phyloP scores from a whole-genome alignment of 805 yeast genomes.

The Nakazawaea populi region DNA sequence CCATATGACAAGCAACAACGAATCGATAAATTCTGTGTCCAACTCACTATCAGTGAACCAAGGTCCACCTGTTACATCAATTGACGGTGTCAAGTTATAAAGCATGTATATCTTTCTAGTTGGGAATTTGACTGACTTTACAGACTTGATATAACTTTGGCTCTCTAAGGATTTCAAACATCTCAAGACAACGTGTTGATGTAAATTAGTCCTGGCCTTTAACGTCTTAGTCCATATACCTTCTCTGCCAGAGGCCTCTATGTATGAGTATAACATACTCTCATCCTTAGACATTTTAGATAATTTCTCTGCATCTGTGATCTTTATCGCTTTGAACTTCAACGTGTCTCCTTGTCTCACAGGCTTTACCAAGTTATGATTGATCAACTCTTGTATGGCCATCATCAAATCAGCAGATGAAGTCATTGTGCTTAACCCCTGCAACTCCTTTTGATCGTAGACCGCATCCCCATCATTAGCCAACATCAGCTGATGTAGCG shows the following conservation, averaged over 20 bases:
- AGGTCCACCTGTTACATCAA: slow-evolving; percentile 97
- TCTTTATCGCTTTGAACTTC: slow-evolving; percentile 69
- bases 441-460: slow-evolving; percentile 67
- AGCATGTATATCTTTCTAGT: slow-evolving; percentile 96
- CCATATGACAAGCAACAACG: slow-evolving; percentile 82
- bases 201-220: slow-evolving; percentile 81
- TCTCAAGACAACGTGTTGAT: slow-evolving; percentile 83
- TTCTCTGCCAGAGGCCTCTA: slow-evolving; percentile 89
- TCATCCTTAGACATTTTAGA: slow-evolving; percentile 81
- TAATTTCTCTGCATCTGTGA: slow-evolving; percentile 71
- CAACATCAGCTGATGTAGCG: slow-evolving; percentile 62
- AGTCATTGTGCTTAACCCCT: slow-evolving; percentile 36
- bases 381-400: slow-evolving; percentile 38
- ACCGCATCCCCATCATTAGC: slow-evolving; percentile 39
- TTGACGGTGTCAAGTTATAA: slow-evolving; percentile 86
- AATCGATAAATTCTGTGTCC: slow-evolving; percentile 89
- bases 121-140: slow-evolving; percentile 85
- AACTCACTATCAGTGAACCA: slow-evolving; percentile 97
- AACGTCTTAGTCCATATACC: slow-evolving; percentile 95
- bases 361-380: slow-evolving; percentile 55
- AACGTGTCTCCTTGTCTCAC: slow-evolving; percentile 62
- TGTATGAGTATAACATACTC: slow-evolving; percentile 83
- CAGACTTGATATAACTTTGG: slow-evolving; percentile 79
- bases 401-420: slow-evolving; percentile 36
- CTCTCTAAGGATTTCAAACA: slow-evolving; percentile 76